These are phyloP conservation scores for Penicillium sp. DNA, from an alignment of 2,329 filamentous ascomycete genomes.

Conservation along the genomic window DNA sequence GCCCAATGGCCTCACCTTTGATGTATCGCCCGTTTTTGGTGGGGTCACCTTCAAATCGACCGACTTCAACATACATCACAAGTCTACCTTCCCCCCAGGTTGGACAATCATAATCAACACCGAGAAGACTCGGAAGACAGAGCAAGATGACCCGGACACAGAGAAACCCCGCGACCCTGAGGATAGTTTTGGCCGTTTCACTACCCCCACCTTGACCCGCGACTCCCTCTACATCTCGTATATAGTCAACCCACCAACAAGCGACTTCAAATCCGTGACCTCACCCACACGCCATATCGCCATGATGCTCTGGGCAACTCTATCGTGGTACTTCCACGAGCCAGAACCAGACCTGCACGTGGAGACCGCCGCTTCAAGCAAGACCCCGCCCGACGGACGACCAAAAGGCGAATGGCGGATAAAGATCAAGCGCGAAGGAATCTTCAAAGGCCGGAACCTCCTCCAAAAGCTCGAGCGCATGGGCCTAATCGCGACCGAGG, in stretches of 20 bases:
- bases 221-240: slow-evolving; percentile 90
- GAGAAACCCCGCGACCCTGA: slow-evolving; percentile 20
- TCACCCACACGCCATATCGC: slow-evolving; percentile 87
- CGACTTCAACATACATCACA: slow-evolving; percentile 63
- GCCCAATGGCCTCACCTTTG: slow-evolving; percentile 82
- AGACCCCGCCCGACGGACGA: slow-evolving; percentile 66
- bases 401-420: slow-evolving; percentile 86
- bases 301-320: slow-evolving; percentile 92
- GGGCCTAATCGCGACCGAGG: slow-evolving; percentile 75
- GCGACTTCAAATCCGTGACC: slow-evolving; percentile 73
- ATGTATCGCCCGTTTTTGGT: slow-evolving; percentile 83
- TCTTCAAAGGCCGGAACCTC: slow-evolving; percentile 77
- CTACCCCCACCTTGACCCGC: slow-evolving; percentile 68
- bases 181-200: slow-evolving; percentile 55
- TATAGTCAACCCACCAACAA: slow-evolving; percentile 77
- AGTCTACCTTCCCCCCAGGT: slow-evolving; percentile 68
- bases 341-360: slow-evolving; percentile 66
- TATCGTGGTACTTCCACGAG: slow-evolving; percentile 98
- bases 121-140: slow-evolving; percentile 45
- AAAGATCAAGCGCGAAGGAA: slow-evolving; percentile 79
- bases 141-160: slow-evolving; percentile 9
- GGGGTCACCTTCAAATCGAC: slow-evolving; percentile 85
- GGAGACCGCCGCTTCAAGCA: slow-evolving; percentile 59
- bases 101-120: slow-evolving; percentile 89
- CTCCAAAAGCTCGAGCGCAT: slow-evolving; percentile 91